Conservation (phyloP, 1,284 basidiomycete species). For the Prillingera fragicola region DNA sequence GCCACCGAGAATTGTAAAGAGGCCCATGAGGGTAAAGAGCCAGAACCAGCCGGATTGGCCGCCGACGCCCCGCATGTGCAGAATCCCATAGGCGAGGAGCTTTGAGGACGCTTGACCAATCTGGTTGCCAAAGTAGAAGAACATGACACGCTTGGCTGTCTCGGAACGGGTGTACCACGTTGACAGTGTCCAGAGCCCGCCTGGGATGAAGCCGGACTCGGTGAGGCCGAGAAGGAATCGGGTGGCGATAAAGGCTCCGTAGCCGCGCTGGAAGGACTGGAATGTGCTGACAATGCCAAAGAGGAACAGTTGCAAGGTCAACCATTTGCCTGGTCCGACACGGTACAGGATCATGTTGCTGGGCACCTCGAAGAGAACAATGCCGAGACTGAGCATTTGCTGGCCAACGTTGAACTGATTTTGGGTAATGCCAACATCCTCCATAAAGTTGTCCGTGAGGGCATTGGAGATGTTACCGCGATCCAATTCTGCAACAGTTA, state of each 20-base stretch:
- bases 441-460: conserved; percentile 28
- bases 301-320: conserved; percentile 27
- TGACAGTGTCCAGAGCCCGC: conserved; percentile 21
- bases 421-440: conserved; percentile 32
- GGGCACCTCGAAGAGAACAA: conserved; percentile 35
- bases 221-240: conserved; percentile 29
- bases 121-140: conserved; percentile 34
- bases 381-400: conserved; percentile 34
- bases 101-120: conserved; percentile 19
- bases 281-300: conserved; percentile 33
- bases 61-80: conserved; percentile 27
- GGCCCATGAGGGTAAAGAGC: conserved; percentile 28
- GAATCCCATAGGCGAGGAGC: conserved; percentile 28
- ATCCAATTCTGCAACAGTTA: conserved; percentile 13
- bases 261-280: conserved; percentile 31
- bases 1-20: conserved; percentile 27
- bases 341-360: conserved; percentile 27
- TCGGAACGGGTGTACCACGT: conserved; percentile 27
- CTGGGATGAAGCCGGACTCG: conserved; percentile 32
- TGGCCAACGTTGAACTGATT: conserved; percentile 37
- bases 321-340: conserved; percentile 24
- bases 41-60: conserved; percentile 28
- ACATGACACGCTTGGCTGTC: conserved; percentile 28
- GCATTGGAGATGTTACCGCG: conserved; percentile 28
- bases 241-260: conserved; percentile 29